Conservation (phyloP, 441 rosid species). For the Omphalea diandra region DNA sequence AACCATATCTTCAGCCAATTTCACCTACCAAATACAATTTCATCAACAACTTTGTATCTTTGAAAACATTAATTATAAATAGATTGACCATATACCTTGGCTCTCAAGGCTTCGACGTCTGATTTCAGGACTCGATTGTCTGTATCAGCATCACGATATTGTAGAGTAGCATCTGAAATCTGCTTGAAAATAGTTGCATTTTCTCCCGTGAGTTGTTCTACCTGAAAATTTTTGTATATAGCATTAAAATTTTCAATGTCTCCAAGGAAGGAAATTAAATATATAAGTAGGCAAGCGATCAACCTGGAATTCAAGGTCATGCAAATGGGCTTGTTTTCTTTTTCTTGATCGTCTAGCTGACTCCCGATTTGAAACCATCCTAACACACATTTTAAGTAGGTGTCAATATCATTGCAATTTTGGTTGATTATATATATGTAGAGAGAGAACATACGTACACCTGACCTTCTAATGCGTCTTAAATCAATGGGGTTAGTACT, state of each 20-base stretch:
- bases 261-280: no score
- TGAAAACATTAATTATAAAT: no score
- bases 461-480: conserved; percentile 76
- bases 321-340: conserved; percentile 65
- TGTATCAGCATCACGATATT: conserved; percentile 53
- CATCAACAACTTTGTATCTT: no score
- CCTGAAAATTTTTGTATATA: no score
- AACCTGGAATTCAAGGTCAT: conserved; percentile 69
- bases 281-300: no score
- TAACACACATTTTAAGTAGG: no score
- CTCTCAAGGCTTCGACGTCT: conserved; percentile 78
- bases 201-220: conserved; percentile 56
- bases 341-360: conserved; percentile 82
- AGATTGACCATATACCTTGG: conserved; percentile 58
- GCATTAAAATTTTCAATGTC: no score
- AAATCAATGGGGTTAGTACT: conserved; percentile 47
- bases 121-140: conserved; percentile 67
- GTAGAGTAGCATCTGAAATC: conserved; percentile 51
- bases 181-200: conserved; percentile 55
- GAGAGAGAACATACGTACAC: no score
- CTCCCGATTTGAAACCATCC: conserved; percentile 76
- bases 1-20: conserved; percentile 73
- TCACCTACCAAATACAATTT: conserved; percentile 44
- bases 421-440: no score
- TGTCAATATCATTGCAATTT: no score